These are phyloP conservation scores for Diaporthe citri DNA, from an alignment of 2,329 filamentous ascomycete species.

Conservation along the genomic window DNA sequence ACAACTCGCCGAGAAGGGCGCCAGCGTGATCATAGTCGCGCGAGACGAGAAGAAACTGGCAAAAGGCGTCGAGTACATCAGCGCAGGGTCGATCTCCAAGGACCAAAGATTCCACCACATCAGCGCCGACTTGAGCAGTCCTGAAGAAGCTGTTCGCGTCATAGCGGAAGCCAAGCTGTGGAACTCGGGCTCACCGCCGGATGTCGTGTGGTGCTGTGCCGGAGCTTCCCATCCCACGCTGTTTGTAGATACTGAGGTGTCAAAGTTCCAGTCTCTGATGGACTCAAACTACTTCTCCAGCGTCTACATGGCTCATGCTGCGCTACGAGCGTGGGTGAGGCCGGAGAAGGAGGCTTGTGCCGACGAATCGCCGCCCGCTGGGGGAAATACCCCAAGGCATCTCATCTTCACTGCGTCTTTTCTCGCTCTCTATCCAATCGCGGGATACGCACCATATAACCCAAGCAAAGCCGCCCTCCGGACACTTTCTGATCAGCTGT, in stretches of 20 bases:
- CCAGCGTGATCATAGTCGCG: constrained; percentile 87
- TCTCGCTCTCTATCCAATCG: constrained; percentile 70
- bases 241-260: constrained; percentile 52
- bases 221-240: constrained; percentile 69
- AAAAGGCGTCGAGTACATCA: constrained; percentile 63
- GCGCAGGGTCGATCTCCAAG: constrained; percentile 47
- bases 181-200: constrained; percentile 71
- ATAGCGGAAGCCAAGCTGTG: constrained; percentile 70
- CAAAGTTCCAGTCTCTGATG: constrained; percentile 52
- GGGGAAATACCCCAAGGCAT: constrained; percentile 65
- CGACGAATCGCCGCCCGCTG: constrained; percentile 41
- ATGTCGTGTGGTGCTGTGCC: constrained; percentile 76
- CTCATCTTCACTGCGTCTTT: constrained; percentile 77
- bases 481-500: constrained; percentile 73
- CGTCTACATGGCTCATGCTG: constrained; percentile 54
- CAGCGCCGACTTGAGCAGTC: constrained; percentile 72
- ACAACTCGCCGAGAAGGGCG: constrained; percentile 84
- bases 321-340: constrained; percentile 47
- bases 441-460: constrained; percentile 75
- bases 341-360: not conserved
- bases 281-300: constrained; percentile 56
- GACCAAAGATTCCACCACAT: constrained; percentile 74
- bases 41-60: constrained; percentile 82
- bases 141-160: constrained; percentile 68
- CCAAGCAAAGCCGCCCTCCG: constrained; percentile 77